phyloP scores from a whole-genome alignment of 106 monocot genomes.

The Triglochin maritima region DNA sequence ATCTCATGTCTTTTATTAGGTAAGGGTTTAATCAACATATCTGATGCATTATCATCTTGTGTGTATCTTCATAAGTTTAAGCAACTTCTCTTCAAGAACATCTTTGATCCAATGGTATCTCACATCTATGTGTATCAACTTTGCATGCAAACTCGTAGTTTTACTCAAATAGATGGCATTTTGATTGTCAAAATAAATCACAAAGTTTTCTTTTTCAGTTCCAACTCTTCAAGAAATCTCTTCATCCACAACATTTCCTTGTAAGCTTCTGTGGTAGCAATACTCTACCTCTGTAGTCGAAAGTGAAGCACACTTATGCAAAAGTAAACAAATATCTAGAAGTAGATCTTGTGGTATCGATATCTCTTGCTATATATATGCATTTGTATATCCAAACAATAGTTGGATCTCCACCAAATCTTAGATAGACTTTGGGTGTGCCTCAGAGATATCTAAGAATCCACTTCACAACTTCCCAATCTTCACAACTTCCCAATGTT shows the following conservation, averaged over 20 bases:
- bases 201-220: not conserved
- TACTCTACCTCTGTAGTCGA: not conserved
- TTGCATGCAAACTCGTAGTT: not conserved
- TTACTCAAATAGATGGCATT: not conserved
- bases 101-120: not conserved
- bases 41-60: not conserved
- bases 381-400: not conserved
- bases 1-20: too few relatives aligned
- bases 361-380: conserved; percentile 1
- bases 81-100: not conserved
- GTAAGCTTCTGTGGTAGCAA: not conserved
- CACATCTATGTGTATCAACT: not conserved
- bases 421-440: not conserved
- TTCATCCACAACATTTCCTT: too few relatives aligned
- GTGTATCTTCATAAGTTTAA: not conserved
- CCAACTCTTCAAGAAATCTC: not conserved
- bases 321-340: not conserved
- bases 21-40: conserved; percentile 7
- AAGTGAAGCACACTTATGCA: not conserved
- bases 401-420: not conserved
- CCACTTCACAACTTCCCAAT: conserved; percentile 1
- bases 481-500: not conserved
- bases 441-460: not conserved
- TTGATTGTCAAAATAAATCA: not conserved
- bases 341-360: conserved; percentile 1